Percentiles rank a stretch among this genome's conserved stretches.
These are phyloP conservation scores for Wickerhamiella dianesei DNA, from an alignment of 805 yeast genomes.

Conservation along the genomic window DNA sequence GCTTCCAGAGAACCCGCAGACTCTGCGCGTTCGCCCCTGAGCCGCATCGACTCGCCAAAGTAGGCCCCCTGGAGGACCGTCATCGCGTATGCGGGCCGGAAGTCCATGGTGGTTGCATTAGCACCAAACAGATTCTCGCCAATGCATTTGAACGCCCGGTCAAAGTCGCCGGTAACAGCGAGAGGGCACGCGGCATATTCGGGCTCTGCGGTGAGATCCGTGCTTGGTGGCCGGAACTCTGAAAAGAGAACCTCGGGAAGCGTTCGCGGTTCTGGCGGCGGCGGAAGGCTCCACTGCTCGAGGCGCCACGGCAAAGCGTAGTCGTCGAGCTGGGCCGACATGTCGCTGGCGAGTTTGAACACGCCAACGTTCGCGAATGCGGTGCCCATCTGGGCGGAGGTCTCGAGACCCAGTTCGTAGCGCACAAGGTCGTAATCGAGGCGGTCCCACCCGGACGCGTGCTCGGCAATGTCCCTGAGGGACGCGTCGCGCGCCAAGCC, in stretches of 20 bases:
- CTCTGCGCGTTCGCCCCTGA: too few relatives aligned
- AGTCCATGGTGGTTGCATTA: background rate
- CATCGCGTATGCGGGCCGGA: background rate
- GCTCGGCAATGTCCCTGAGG: background rate
- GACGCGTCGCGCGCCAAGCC: background rate
- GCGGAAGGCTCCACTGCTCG: constrained; percentile 56
- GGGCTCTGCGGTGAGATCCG: too few relatives aligned
- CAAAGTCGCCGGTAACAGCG: background rate
- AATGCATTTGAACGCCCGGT: background rate
- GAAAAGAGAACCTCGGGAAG: constrained; percentile 40
- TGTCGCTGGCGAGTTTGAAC: constrained; percentile 9
- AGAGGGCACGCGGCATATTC: too few relatives aligned
- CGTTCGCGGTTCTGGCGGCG: constrained; percentile 30
- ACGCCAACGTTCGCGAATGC: constrained; percentile 8
- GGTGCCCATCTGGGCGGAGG: background rate
- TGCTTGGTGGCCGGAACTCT: too few relatives aligned
- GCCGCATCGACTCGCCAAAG: background rate
- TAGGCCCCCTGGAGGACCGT: background rate
- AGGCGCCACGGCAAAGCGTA: constrained; percentile 49
- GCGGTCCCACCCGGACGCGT: constrained; percentile 7
- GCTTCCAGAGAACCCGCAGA: too few relatives aligned
- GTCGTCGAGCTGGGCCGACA: constrained; percentile 5
- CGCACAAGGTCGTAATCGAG: constrained; percentile 6
- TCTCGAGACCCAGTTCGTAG: constrained; percentile 4
- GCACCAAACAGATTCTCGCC: background rate